Evolutionary conservation across 371 early-diverging fungal species (phyloP), one percentile per base, ranked within the genome.

Genomic region (Ordospora pajunii): DNA sequence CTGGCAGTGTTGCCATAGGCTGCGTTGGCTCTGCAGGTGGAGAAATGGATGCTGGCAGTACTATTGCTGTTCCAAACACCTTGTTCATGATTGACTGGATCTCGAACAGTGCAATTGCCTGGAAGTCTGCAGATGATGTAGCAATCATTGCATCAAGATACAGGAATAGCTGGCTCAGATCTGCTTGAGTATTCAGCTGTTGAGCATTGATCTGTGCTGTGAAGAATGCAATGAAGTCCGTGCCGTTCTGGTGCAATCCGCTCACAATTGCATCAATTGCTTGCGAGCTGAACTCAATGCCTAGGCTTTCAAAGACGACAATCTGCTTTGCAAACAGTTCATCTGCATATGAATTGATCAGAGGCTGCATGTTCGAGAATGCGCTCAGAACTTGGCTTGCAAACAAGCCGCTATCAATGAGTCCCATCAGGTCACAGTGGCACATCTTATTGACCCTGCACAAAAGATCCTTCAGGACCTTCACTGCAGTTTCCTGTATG

Each of bases 241-340:
- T 58, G 37, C 37, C 40, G 25, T 58, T 58, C n/a, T 7, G 17
- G 6, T 58, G 58, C 1, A 58, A 32, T n/a, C n/a, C 58, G 32
- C n/a, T 58, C 17, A n/a, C 40, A 17, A 58, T 58, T 14, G 58
- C 58, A 37, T 27, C 40, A 14, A 58, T 25, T 10, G 58, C 58
- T 17, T 27, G 37, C 0, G 58, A 23, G n/a, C 37, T 27, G 17
- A 58, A 40, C 27, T 27, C 17, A 14, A 27, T 40, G 3, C n/a
- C 5, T 3, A 58, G 0, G 14, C 14, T 58, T 40, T 58, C 37
- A 40, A 58, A 58, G n/a, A 58, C 58, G 0, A 32, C 58, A 27
- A 58, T 58, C 58, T 58, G 58, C 37, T 58, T 58, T 27, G 58
- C 37, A 58, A 37, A 58, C 37, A 58, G 12, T 37, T 58, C 58